phyloP scores from a whole-genome alignment of 768 basidiomycete species.

The Calvatia gigantea region DNA sequence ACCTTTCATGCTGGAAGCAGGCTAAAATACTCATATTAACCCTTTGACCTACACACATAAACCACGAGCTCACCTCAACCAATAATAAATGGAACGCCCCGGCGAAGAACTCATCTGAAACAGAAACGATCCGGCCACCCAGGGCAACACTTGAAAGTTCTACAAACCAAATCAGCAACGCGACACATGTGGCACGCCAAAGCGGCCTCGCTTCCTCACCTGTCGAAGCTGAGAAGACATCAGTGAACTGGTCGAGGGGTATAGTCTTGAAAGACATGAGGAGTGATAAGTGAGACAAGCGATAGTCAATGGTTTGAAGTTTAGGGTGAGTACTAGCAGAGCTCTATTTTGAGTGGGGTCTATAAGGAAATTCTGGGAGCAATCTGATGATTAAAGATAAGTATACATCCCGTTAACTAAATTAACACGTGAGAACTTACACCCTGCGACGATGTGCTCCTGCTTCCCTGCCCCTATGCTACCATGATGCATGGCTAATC shows the following conservation, averaged over 20 bases:
- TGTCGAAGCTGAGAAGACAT: constrained; percentile 44
- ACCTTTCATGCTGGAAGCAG: constrained; percentile 87
- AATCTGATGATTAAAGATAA: constrained; percentile 1
- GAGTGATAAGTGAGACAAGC: not conserved
- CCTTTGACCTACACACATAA: not conserved
- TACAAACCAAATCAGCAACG: constrained; percentile 25
- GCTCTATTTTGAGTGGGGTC: not conserved
- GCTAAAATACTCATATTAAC: constrained; percentile 39
- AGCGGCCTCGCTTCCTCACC: constrained; percentile 32
- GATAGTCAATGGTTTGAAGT: not conserved
- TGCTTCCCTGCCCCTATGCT: not conserved
- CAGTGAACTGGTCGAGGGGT: constrained; percentile 42
- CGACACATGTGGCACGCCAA: not conserved
- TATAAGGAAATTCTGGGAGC: not conserved
- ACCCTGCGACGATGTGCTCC: not conserved
- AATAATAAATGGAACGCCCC: constrained; percentile 79
- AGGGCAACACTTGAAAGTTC: constrained; percentile 88
- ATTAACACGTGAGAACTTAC: no score
- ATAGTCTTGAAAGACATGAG: constrained; percentile 43
- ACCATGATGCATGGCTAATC: no score
- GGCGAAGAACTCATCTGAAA: constrained; percentile 97
- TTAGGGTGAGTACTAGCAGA: constrained; percentile 6
- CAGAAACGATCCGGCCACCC: constrained; percentile 68
- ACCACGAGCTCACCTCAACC: constrained; percentile 59
- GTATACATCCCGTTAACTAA: constrained; percentile 1